Conservation (phyloP, 805 yeast genomes). For the Isabelozyma rhagii region DNA sequence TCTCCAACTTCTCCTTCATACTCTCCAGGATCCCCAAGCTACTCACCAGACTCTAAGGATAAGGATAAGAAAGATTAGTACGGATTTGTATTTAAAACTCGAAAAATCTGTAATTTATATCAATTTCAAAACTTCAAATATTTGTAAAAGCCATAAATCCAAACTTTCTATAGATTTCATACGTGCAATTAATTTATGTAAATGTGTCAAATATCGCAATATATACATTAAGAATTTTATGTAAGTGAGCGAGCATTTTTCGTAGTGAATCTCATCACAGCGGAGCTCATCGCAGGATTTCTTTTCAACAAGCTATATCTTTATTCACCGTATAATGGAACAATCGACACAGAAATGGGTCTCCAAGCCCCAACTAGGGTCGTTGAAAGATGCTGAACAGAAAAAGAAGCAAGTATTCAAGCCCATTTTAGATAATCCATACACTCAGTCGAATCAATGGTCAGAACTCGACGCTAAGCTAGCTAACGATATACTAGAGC, state of each 20-base stretch:
- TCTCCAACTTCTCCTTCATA: conserved; percentile 47
- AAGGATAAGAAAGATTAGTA: conserved; percentile 14
- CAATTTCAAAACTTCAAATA: neutral
- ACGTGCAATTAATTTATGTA: neutral
- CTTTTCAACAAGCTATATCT: too few species aligned
- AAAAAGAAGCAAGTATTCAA: conserved; percentile 56
- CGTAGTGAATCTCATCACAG: too few species aligned
- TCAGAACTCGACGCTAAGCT: conserved; percentile 39
- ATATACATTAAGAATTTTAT: neutral
- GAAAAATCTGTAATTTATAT: neutral
- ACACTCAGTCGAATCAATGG: conserved; percentile 42
- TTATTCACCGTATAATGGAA: too few species aligned
- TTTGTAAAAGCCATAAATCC: neutral
- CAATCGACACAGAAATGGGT: neutral
- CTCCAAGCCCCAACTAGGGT: conserved; percentile 17
- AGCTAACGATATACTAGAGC: conserved; percentile 36
- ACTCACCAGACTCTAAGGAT: conserved; percentile 38
- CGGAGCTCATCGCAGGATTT: neutral
- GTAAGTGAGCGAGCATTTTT: too few species aligned
- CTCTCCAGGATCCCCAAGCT: conserved; percentile 47
- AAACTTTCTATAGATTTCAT: neutral
- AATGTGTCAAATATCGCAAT: neutral
- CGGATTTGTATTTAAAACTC: neutral
- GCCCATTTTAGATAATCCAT: conserved; percentile 65
- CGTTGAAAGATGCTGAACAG: conserved; percentile 48